Base-by-base conservation (phyloP, 345 rosid genomes). In the Reutealis trisperma region DNA sequence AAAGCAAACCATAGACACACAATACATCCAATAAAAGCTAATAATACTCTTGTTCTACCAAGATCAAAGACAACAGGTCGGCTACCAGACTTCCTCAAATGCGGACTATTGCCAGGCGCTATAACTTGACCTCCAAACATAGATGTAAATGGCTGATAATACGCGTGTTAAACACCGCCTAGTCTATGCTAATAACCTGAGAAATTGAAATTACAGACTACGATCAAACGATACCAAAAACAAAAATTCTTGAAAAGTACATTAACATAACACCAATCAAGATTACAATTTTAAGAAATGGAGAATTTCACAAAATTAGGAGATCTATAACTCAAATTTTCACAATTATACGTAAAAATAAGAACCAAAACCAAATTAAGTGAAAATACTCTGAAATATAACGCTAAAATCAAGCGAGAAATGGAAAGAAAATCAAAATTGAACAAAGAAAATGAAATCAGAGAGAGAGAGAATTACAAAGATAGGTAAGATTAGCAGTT, bases 61-160 rank as follows among this genome's bases (percentile, higher is more conserved):
- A 85, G 83, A 90, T 92, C 94, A 74, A 83, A 75, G 76, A 92
- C 84, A 44, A 87, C 84, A 13, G 84, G 78, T 79, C 92, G 88
- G 87, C 94, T 89, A 82, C 95, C 95, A n/a, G 97, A 81, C 89
- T 89, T 91, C 89, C 95, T 92, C 77, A 91, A 84, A 82, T 92
- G 95, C 47, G 94, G 92, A 79, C 93, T 92, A 74, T 88, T 87
- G 65, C 74, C 80, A 54, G 91, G 81, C 71, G 84, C 80, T 75
- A 85, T 69, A 45, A 73, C 90, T 49, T 84, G 86, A 66, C 91
- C 89, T 47, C 92, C 97, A 78, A 93, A 90, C 99, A 93, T 93
- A 51, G 73, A 66, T 65, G 62, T 49, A 19, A 37, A 69, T 47
- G 55, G 41, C 62, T 19, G 71, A 63, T 52, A 54, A 16, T 21